Evolutionary conservation across 2,329 filamentous ascomycete genomes (phyloP), one percentile per base, ranked within the genome.

Genomic region (Fusarium kyushuense): DNA sequence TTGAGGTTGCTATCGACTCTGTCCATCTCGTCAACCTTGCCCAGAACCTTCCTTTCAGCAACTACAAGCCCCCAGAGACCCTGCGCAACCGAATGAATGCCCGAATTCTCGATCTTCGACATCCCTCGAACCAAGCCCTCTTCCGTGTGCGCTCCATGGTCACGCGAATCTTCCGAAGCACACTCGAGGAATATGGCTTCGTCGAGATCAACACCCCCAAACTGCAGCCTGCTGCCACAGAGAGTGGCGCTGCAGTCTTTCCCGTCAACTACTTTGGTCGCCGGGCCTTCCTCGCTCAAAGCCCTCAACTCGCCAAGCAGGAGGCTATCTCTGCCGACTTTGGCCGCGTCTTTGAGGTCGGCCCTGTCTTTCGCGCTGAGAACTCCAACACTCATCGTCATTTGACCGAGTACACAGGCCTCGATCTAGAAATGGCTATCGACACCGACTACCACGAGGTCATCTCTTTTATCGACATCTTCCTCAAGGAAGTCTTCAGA

Each of bases 321-420:
- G 95, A 97, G 92, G 88, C 89, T 52, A 93, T 97, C 40, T 92
- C 93, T 7, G 90, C 94, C 29, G 94, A 97, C 76, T 96, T 97
- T 76, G 90, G 91, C 58, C 89, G 90, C 51, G 94, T 97, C 9
- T 97, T 95, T 74, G 94, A 97, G 71, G 76, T 84, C 56, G 76
- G 81, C 59, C 77, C 72, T 7, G 94, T 97, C 9, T 97, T 97
- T 84, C 89, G 94, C 71, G 94, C 94, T 1, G 94, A 97, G 77
- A 96, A 97, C 82, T 96, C 92, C 76, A 97, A 97, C 79, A 97
- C 94, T 0, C 94, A 97, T 75, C 90, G 94, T 36, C 94, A 97
- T 77, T 84, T 97, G 84, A 97, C 94, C 1, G 94, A 97, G 78
- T 97, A 96, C 77, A 97, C 94, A 6, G 94, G 94, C 56, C 84